These are phyloP conservation scores for Aspergillus sergii DNA, from an alignment of 2,329 filamentous ascomycete genomes.

Conservation along the genomic window DNA sequence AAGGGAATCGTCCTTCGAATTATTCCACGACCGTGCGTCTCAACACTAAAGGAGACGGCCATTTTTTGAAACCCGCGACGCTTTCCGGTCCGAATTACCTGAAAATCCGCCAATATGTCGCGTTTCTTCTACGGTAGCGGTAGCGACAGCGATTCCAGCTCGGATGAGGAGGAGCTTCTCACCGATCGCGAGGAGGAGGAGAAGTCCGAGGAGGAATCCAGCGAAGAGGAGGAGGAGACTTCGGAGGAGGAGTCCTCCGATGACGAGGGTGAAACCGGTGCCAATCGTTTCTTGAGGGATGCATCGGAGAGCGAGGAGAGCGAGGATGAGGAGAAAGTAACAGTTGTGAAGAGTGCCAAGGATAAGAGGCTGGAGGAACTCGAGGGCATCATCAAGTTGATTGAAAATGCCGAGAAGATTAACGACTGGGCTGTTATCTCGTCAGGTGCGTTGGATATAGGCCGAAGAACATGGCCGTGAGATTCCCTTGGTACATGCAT, in stretches of 20 bases:
- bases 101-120: slow-evolving; percentile 68
- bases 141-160: slow-evolving; percentile 94
- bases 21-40: slow-evolving; percentile 14
- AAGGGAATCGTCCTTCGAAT: slow-evolving; percentile 5
- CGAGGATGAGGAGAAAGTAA: slow-evolving; percentile 82
- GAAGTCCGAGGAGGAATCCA: slow-evolving; percentile 57
- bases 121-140: slow-evolving; percentile 96
- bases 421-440: slow-evolving; percentile 95
- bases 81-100: slow-evolving; percentile 21
- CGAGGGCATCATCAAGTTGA: slow-evolving; percentile 82
- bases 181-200: slow-evolving; percentile 71
- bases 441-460: slow-evolving; percentile 62
- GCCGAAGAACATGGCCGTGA: not conserved
- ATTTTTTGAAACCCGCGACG: slow-evolving; percentile 23
- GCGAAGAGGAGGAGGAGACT: slow-evolving; percentile 59
- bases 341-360: slow-evolving; percentile 94
- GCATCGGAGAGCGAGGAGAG: slow-evolving; percentile 75
- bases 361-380: slow-evolving; percentile 96
- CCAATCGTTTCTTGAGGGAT: slow-evolving; percentile 80
- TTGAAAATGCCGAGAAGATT: slow-evolving; percentile 97
- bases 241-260: slow-evolving; percentile 58
- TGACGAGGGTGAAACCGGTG: slow-evolving; percentile 65
- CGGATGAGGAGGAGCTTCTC: slow-evolving; percentile 94
- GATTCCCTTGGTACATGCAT: not conserved
- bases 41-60: slow-evolving; percentile 28